Base-by-base conservation (phyloP, 2,329 filamentous ascomycete genomes). In the Paraconiothyrium sp. region DNA sequence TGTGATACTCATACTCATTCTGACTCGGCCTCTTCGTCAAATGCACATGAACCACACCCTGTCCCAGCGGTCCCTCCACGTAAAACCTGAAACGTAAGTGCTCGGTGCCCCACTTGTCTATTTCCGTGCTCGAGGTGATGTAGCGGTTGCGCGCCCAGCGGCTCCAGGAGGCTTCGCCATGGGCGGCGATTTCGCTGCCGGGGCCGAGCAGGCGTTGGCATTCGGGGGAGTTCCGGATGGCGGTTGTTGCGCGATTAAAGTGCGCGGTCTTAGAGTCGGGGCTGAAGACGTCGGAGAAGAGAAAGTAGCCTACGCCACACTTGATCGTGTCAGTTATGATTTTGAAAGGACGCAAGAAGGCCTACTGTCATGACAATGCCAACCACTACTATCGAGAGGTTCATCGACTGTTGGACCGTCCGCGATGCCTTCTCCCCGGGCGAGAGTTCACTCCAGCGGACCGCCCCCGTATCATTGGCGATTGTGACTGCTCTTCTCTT, bases 321-420 rank as follows among this genome's bases (percentile, higher is more conserved):
- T 93, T 11, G 27, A 27, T 66, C 41, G 70, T 49, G 51, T 58
- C 44, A 27, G 20, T 44, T 27, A 9, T 7, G 27, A 13, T 8
- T n/a, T 11, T 2, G n/a, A 11, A n/a, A 10, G 34, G 44, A 46
- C 16, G 9, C 1, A 27, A 57, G 43, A 10, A 34, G 41, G 70
- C 85, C 64, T 84, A 93, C 92, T 39, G 94, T 97, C 69, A 94
- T 83, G 37, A 89, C 85, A 11, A 94, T 80, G 30, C 94, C 94
- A 8, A 90, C 83, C 1, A 93, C 68, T 9, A 97, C 88, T 64
- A 97, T 80, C 67, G 90, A 85, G 67, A 97, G 88, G 79, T 98
- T 97, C 82, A 97, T 90, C 16, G 90, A 91, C 79, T 97, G 94
- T 79, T 97, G 94, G 0, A 92, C 94, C 9, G 93, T 92, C 43